Base-by-base conservation (phyloP, 768 basidiomycete genomes). In the Tulasnella sp. region DNA sequence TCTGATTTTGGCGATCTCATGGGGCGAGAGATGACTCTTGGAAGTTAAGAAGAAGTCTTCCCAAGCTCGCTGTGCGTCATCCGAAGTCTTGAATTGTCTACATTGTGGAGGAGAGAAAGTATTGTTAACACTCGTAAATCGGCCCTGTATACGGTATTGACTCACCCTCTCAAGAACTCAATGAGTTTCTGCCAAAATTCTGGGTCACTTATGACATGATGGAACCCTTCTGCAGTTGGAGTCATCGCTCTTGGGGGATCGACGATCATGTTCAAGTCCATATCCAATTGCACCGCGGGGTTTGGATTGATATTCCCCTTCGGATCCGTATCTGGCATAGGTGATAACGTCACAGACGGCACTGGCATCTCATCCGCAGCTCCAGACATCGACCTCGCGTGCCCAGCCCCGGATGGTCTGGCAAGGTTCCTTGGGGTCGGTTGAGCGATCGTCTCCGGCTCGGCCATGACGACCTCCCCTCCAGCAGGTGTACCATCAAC, bases 1-100 rank as follows among this genome's bases (percentile, higher is more conserved):
- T 50, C 95, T 79, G 66, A 97, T 92, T 75, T 81, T 88, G 13
- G 95, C 95, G 59, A 96, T 89, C 69, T 97, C 89, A 62, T 77
- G 83, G 0, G 90, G 83, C 17, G 82, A 87, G 66, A 99, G 76
- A 26, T 78, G 78, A 5, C 82, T 84, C 69, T 94, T 94, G 70
- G 82, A 84, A 0, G 85, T 86, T 19, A 81, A 75, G 64, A 98
- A 78, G 73, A 91, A 95, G 58, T 85, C 82, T 72, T 97, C 94
- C 72, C 90, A 97, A 0, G 85, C 88, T 15, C 72, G 70, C 29
- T 82, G 75, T 1, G 81, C 82, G 65, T 94, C 92, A 38, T 75
- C 71, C 26, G 79, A 77, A 32, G 76, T 78, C 23, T 74, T 65
- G 64, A 88, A 89, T 68, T 90, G 80, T 8, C 73, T 70, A 64